Base-by-base conservation (phyloP, 108 stramenopile species). In the Skeletonema potamos region DNA sequence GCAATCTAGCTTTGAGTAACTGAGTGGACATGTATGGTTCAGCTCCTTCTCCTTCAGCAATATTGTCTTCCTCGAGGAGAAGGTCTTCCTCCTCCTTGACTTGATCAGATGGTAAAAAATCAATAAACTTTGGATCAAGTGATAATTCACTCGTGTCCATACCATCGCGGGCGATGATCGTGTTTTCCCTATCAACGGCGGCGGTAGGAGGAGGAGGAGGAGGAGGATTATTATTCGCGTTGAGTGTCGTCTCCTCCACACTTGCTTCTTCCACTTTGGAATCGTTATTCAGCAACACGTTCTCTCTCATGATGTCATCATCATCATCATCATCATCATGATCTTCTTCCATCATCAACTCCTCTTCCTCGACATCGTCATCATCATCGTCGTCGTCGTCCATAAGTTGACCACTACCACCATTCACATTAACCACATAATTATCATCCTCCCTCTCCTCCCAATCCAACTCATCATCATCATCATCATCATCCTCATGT, bases 71-170 rank as follows among this genome's bases (percentile, higher is more conserved):
- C 18, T 72, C 37, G 12, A 20, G 17, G 6, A 29, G 48, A 3
- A 29, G 48, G 1, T 54, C 59, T 15, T 58, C 62, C 28, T 73
- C 67, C 1, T 30, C 62, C 36, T 65, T 73, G 15, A 15, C 67
- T 54, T 70, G 60, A 30, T 68, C 56, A n/a, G 69, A 55, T 3
- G 79, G 79, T 54, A 81, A 34, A 51, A 81, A 73, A 29, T 81
- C 68, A 29, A 81, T 73, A 13, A 72, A 73, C 34, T 37, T 69
- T 17, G 79, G 79, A 65, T 81, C 79, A 26, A 81, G 70, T 27
- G 79, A 70, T 4, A 81, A 68, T 26, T 69, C 39, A 48, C 27
- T 64, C 26, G 58, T 48, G 67, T 20, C n/a, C 68, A 26, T 30
- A 10, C 43, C 26, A 27, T 15, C 12, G 29, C 6, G 22, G 39